Evolutionary conservation across 805 yeast genomes (phyloP).

Genomic region (Candida ascalaphidarum): DNA sequence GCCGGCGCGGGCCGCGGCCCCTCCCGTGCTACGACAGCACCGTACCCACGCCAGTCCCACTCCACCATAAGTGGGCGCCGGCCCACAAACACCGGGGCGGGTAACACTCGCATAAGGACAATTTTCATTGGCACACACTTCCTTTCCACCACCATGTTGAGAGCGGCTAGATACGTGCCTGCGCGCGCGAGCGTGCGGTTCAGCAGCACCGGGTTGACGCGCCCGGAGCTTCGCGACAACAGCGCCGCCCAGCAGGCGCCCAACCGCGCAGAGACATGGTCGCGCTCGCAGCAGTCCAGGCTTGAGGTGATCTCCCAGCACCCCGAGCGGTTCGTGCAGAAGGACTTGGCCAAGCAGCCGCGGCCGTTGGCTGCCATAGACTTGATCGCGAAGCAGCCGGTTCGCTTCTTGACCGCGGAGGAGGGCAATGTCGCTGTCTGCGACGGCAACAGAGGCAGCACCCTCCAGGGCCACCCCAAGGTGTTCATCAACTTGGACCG

Average conservation of each 20-base stretch:
- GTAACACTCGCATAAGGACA: too few relatives aligned
- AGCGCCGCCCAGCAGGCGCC: slow-evolving; percentile 60
- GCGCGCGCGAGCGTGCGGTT: too few relatives aligned
- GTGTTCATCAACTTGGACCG: slow-evolving; percentile 74
- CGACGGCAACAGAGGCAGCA: slow-evolving; percentile 64
- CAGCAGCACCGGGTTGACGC: slow-evolving; percentile 9
- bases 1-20: too few relatives aligned
- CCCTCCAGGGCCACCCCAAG: slow-evolving; percentile 77
- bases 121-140: too few relatives aligned
- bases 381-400: slow-evolving; percentile 66
- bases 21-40: too few relatives aligned
- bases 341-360: slow-evolving; percentile 62
- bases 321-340: slow-evolving; percentile 61
- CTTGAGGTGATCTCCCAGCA: slow-evolving; percentile 43
- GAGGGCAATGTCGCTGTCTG: slow-evolving; percentile 65
- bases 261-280: slow-evolving; percentile 65
- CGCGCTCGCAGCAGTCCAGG: slow-evolving; percentile 57
- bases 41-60: too few relatives aligned
- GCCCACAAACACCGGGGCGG: too few relatives aligned
- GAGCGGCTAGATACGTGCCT: too few relatives aligned
- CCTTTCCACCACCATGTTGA: too few relatives aligned
- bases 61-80: too few relatives aligned
- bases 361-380: slow-evolving; percentile 80
- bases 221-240: slow-evolving; percentile 12
- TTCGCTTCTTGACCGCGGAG: slow-evolving; percentile 44